Evolutionary conservation across 2,329 filamentous ascomycete genomes (phyloP), one percentile per base, ranked within the genome.

Genomic region (Leptographium wingfieldii): DNA sequence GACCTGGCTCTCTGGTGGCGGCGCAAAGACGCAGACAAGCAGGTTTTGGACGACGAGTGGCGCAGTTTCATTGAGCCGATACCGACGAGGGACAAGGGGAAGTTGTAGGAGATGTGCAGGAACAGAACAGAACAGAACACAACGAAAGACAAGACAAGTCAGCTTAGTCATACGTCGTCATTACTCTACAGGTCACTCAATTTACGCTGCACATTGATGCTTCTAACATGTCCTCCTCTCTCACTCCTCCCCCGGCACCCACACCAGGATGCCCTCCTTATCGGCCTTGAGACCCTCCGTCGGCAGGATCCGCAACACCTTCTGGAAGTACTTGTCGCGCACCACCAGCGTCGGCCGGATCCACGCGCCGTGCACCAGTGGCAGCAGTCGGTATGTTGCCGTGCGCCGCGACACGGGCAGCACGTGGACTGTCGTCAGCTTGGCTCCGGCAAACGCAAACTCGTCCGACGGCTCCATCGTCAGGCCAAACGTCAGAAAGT

Each of bases 401-500:
- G 79, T 81, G 55, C 89, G 80, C 62, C 92, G 77, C 61, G 89
- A 92, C 63, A 96, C 76, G 0, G 94, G 94, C 54, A 96, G 80
- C 51, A 97, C 75, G 68, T 94, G 90, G 58, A 96, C 67, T 1
- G 86, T 87, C 14, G 84, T 85, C 65, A 87, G 80, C 74, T 97
- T 97, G 2, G 89, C 78, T 0, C 94, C 94, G 9, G 89, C 91
- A 72, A 99, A 97, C 0, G 91, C 92, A 72, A 97, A 97, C 58
- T 90, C 83, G 64, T 95, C 90, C 69, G 84, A 92, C 3, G 91
- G 88, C 66, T 99, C 92, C 91, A 99, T 95, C 31, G 80, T 84
- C 56, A 97, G 73, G 35, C 89, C 91, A 73, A 99, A 99, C 0
- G 92, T 96, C 56, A 99, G 81, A 73, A 96, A 95, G 71, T 99